phyloP scores from a whole-genome alignment of 495 filamentous ascomycete genomes.

The Apodospora peruviana region DNA sequence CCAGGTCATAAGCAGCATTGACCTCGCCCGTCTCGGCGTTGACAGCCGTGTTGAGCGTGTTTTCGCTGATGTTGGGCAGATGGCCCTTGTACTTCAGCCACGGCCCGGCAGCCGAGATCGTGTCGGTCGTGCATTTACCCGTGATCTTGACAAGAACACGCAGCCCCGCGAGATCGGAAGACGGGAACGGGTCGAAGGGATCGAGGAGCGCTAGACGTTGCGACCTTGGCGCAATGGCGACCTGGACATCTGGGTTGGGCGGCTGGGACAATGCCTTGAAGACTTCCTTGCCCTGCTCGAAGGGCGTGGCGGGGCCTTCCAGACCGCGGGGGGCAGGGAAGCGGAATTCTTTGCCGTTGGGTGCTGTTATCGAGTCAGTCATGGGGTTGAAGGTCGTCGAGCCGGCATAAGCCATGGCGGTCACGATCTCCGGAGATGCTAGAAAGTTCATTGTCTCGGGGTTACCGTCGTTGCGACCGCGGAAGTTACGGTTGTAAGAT shows the following conservation, averaged over 20 bases:
- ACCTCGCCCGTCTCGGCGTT: slow-evolving; percentile 89
- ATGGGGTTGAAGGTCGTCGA: slow-evolving; percentile 94
- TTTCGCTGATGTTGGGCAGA: slow-evolving; percentile 91
- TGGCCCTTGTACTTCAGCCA: slow-evolving; percentile 99
- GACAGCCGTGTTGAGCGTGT: slow-evolving; percentile 91
- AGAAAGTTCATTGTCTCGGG: slow-evolving; percentile 97
- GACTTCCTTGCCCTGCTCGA: slow-evolving; percentile 69
- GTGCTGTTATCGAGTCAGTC: slow-evolving; percentile 76
- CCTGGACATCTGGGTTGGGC: slow-evolving; percentile 58
- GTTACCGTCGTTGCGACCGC: slow-evolving; percentile 94
- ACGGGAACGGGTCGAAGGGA: slow-evolving; percentile 82
- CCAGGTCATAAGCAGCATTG: slow-evolving; percentile 81
- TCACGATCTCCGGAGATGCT: slow-evolving; percentile 92
- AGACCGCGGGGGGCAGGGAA: slow-evolving; percentile 77
- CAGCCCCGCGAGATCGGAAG: slow-evolving; percentile 63
- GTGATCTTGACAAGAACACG: slow-evolving; percentile 89
- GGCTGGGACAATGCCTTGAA: slow-evolving; percentile 67
- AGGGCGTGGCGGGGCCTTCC: slow-evolving; percentile 71
- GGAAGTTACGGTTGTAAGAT: slow-evolving; percentile 98
- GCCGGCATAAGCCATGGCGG: slow-evolving; percentile 89
- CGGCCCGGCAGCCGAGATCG: slow-evolving; percentile 92
- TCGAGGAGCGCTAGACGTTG: slow-evolving; percentile 85
- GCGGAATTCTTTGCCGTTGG: slow-evolving; percentile 75
- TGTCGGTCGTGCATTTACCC: slow-evolving; percentile 97
- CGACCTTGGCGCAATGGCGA: slow-evolving; percentile 78